Evolutionary conservation across 148 eudicot species (phyloP), one percentile per base, ranked within the genome.

Genomic region (Euryodendron excelsum): DNA sequence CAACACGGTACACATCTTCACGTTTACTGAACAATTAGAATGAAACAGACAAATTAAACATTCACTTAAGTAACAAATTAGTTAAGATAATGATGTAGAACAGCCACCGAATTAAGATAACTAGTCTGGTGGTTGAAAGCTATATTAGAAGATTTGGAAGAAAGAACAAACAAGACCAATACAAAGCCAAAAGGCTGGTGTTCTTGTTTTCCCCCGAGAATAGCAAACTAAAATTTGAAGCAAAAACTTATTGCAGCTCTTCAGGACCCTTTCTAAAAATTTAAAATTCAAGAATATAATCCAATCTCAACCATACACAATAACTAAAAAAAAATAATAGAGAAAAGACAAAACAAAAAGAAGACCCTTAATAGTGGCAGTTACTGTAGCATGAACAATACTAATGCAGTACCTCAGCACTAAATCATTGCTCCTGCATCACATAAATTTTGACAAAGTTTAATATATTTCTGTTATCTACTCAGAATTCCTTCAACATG

Each of bases 1-100:
- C 75, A 71, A 87, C 93, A 81, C 93, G 90, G 61, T 90, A 93
- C 62, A 92, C 88, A 84, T 93, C 99, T 75, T 96, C 98, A 20
- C 93, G 94, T 82, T 88, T 90, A 75, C 99, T 96, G 97, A 73
- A 78, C 61, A 56, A 68, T 77, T 74, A 41, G 67, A 58, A 88
- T 14, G 71, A 79, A 55, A 83, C 72, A 52, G 1, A 34, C 17
- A 74, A 72, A 67, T 68, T 45, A 75, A 52, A 74, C 77, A 11
- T 18, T 68, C 36, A 70, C 20, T 33, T 21, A 23, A 12, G 58
- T 60, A 63, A 72, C 25, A 59, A n/a, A 77, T 55, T 12, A 17
- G 10, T 48, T 30, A 30, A 28, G 39, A 71, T 30, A 14, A 53
- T 71, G 12, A 8, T 48, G 23, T 48, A 30, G 33, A 18, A 21